Percentiles rank a stretch among this genome's conserved stretches.
Evolutionary conservation across 2,329 filamentous ascomycete genomes (phyloP).

Genomic region (Coniochaeta prunicola): DNA sequence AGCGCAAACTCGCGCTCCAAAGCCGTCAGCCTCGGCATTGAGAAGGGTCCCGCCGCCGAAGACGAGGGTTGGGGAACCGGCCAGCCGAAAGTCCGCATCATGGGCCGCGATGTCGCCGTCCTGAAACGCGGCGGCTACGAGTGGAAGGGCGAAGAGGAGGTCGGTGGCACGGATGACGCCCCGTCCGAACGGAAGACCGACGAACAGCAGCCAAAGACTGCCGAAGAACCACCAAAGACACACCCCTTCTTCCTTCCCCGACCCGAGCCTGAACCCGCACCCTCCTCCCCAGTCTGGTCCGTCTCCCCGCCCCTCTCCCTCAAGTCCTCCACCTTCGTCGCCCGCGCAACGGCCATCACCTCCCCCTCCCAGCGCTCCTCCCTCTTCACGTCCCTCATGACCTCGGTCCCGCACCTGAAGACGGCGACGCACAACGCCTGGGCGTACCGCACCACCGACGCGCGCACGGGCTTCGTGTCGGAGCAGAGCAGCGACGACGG

Average conservation of each 20-base stretch:
- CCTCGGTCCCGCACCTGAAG: slow-evolving; percentile 39
- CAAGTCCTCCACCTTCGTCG: slow-evolving; percentile 51
- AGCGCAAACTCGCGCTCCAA: slow-evolving; percentile 74
- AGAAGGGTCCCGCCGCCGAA: slow-evolving; percentile 56
- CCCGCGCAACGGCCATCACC: slow-evolving; percentile 37
- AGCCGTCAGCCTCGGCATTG: slow-evolving; percentile 67
- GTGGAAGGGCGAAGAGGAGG: slow-evolving; percentile 37
- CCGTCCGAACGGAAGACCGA: slow-evolving; percentile 1
- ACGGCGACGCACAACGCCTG: slow-evolving; percentile 53
- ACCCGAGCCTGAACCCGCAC: slow-evolving; percentile 3
- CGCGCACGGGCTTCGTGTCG: slow-evolving; percentile 28
- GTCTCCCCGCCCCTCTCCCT: slow-evolving; percentile 42
- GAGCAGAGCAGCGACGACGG: slow-evolving; percentile 52
- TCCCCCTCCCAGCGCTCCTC: slow-evolving; percentile 30
- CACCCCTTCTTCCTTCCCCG: slow-evolving; percentile 4
- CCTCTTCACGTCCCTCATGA: slow-evolving; percentile 40
- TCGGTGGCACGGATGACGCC: slow-evolving; percentile 10
- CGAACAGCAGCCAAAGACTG: slow-evolving; percentile 7
- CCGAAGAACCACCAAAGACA: slow-evolving; percentile 3
- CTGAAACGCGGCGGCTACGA: slow-evolving; percentile 73
- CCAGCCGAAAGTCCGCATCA: slow-evolving; percentile 64
- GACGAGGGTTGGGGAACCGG: slow-evolving; percentile 68
- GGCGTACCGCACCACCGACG: slow-evolving; percentile 36
- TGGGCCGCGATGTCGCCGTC: slow-evolving; percentile 68
- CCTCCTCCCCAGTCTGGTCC: slow-evolving; percentile 30